Evolutionary conservation across 1,284 basidiomycete genomes (phyloP), one percentile per base, ranked within the genome.

Genomic region (Fomitopsis betulina): DNA sequence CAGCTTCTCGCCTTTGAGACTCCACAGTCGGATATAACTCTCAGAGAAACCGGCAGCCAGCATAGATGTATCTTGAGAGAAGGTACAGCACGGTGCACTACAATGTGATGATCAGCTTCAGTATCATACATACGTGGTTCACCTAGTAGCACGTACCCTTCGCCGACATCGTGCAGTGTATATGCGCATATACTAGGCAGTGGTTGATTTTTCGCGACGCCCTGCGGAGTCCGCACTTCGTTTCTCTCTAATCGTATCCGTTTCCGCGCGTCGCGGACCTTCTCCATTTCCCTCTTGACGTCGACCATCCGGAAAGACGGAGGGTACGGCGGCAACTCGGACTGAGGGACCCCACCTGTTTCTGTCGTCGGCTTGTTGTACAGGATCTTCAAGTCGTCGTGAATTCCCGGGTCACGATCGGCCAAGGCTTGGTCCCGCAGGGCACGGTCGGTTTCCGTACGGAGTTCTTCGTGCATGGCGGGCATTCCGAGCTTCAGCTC

Each of bases 11-110:
- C 94, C 94, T 68, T 96, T 98, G 57, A 98, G 75, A 70, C 86
- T 97, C 96, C 97, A 99, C 58, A 99, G 66, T 57, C 96, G 84
- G 60, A 99, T 90, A 66, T 94, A 96, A 67, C 96, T 98, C 74
- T 99, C 96, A 38, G 94, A 84, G 68, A 98, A 98, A 0, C 97
- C 97, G 30, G 92, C 93, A 1, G 96, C 97, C 84, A 99, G 87
- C n/a, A 99, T 74, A 6, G 94, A 91, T 0, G 89, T 89, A 72
- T 99, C 97, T 53, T 84, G 83, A 17, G 96, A 98, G 68, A 99
- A 98, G 15, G 88, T 86, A 57, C 87, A 88, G 65, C 92, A 94
- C 2, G 95, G 93, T 15, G 91, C 82, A 25, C 94, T 96, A 37
- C 61, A 37, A 13, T 5, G 23, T 94, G 96, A 25, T 25, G 21